Conservation (phyloP, 192 early-diverging fungal genomes). For the Mortierella antarctica region DNA sequence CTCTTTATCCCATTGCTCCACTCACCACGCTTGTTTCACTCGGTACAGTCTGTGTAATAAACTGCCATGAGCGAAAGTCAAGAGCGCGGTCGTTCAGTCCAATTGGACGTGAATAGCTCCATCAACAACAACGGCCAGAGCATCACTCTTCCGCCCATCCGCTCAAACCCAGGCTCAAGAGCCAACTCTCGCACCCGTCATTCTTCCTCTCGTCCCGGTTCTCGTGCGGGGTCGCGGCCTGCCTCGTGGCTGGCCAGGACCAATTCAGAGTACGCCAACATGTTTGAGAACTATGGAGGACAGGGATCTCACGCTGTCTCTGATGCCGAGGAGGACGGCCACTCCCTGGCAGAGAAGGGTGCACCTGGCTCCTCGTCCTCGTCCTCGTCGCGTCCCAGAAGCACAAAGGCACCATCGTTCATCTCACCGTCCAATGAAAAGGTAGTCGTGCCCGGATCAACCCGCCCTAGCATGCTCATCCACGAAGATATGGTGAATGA, state of each 20-base stretch:
- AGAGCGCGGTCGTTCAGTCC: constrained; percentile 22
- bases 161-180: constrained; percentile 17
- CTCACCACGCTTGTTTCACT: no score
- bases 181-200: constrained; percentile 17
- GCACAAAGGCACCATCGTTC: constrained; percentile 5
- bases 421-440: constrained; percentile 36
- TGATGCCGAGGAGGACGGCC: constrained; percentile 4
- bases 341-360: constrained; percentile 24
- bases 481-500: constrained; percentile 16
- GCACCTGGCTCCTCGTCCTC: neutral
- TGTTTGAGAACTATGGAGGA: constrained; percentile 52
- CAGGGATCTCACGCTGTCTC: constrained; percentile 7
- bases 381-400: neutral
- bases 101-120: neutral
- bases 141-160: constrained; percentile 2
- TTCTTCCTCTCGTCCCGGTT: constrained; percentile 16
- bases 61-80: no score
- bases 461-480: constrained; percentile 16
- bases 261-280: constrained; percentile 46
- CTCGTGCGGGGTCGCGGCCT: constrained; percentile 31
- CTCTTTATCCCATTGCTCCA: neutral
- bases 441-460: constrained; percentile 18
- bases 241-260: constrained; percentile 41
- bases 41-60: no score
- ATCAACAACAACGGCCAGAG: neutral